Percentiles rank a stretch among this genome's conserved stretches.
phyloP scores from a whole-genome alignment of 148 eudicot genomes.

The Oxyria digyna region DNA sequence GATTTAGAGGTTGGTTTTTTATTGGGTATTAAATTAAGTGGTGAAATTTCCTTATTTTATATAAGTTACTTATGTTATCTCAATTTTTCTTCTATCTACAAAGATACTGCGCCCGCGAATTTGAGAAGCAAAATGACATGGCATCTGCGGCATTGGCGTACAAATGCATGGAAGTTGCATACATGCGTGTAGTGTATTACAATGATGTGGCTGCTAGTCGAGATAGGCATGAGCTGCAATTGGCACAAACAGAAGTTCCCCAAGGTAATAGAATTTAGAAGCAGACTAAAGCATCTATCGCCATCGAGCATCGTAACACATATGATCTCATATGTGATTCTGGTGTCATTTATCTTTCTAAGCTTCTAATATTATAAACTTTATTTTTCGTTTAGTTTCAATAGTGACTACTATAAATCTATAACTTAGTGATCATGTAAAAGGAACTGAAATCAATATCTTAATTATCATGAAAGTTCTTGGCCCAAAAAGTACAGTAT shows the following conservation, averaged over 20 bases:
- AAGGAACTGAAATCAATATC: not conserved
- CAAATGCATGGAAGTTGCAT: slow-evolving; percentile 40
- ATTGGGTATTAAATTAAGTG: not conserved
- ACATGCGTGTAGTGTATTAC: slow-evolving; percentile 32
- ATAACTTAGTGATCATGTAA: not conserved
- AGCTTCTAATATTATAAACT: not conserved
- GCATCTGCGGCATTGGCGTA: slow-evolving; percentile 43
- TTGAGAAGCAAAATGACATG: slow-evolving; percentile 29
- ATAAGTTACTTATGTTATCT: not conserved
- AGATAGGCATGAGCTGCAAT: slow-evolving; percentile 25
- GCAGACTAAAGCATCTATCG: no score
- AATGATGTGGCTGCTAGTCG: slow-evolving; percentile 26
- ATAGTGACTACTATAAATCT: not conserved
- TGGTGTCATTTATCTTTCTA: not conserved
- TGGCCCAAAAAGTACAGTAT: not conserved
- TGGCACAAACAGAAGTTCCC: slow-evolving; percentile 26
- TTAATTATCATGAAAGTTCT: no score
- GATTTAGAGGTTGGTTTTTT: not conserved
- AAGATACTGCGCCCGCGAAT: slow-evolving; percentile 37
- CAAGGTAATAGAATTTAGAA: slow-evolving; percentile 20
- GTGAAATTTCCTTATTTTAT: not conserved
- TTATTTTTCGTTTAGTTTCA: not conserved
- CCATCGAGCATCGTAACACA: no score
- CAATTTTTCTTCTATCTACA: slow-evolving; percentile 3
- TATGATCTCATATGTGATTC: not conserved